Percentiles rank a stretch among this genome's conserved stretches.
These are phyloP conservation scores for Auricularia cornea DNA, from an alignment of 768 basidiomycete species.

Conservation along the genomic window DNA sequence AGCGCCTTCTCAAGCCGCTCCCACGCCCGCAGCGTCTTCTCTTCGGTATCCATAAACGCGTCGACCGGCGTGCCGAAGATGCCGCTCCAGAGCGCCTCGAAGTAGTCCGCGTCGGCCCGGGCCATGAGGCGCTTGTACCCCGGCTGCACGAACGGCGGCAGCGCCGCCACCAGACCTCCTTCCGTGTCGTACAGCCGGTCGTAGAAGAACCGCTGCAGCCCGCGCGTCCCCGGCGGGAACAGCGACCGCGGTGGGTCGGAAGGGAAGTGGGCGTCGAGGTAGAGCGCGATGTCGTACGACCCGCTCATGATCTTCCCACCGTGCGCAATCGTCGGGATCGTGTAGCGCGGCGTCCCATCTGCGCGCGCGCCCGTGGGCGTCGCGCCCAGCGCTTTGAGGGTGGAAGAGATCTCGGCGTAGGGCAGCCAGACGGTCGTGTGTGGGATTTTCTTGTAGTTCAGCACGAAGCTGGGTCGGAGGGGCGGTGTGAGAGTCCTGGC, in stretches of 20 bases:
- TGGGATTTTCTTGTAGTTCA: constrained; percentile 30
- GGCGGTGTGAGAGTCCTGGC: no score
- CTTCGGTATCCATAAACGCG: neutral
- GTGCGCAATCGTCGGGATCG: neutral
- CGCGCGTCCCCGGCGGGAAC: neutral
- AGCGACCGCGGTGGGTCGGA: neutral
- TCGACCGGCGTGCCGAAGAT: neutral
- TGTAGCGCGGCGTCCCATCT: neutral
- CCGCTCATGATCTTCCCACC: neutral
- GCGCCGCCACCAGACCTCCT: neutral
- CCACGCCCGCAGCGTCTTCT: neutral
- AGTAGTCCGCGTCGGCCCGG: neutral
- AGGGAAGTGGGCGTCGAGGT: neutral
- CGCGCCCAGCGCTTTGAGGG: constrained; percentile 26
- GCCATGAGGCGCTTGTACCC: neutral
- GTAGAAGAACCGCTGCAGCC: neutral
- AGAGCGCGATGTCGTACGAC: neutral
- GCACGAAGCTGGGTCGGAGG: constrained; percentile 17
- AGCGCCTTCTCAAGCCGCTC: neutral
- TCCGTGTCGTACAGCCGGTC: neutral
- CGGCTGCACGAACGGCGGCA: neutral
- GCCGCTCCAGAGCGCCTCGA: neutral
- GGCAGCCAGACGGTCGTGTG: constrained; percentile 38
- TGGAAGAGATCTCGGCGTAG: constrained; percentile 31
- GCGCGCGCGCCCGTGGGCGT: constrained; percentile 9